A percentile compares a stretch with the other conserved stretches of the same genome.
phyloP scores from a whole-genome alignment of 257 asterid genomes.

The Salvia miltiorrhiza region DNA sequence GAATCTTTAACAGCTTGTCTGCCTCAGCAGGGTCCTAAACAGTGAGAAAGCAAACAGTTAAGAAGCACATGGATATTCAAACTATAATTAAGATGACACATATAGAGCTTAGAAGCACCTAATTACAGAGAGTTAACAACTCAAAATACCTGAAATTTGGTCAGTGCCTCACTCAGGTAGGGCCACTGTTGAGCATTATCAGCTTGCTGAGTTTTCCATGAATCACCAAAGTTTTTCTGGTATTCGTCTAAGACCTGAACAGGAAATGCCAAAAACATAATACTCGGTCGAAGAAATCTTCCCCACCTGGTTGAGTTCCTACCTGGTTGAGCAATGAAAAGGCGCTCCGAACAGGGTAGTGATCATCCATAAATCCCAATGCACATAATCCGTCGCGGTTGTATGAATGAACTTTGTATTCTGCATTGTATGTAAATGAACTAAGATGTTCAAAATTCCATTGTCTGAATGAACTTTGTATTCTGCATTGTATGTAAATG shows the following conservation, averaged over 20 bases:
- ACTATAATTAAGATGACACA: neutral
- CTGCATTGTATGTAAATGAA: slow-evolving; percentile 31
- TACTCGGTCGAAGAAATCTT: neutral
- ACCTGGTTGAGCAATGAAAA: slow-evolving; percentile 93
- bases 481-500: too few relatives aligned
- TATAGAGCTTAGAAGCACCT: neutral
- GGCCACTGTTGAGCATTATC: slow-evolving; percentile 81
- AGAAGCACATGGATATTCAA: neutral
- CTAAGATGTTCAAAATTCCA: neutral
- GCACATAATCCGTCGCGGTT: slow-evolving; percentile 78
- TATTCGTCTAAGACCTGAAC: slow-evolving; percentile 80
- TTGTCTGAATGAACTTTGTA: too few relatives aligned
- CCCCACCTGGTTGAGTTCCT: neutral
- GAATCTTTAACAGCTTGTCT: slow-evolving; percentile 83
- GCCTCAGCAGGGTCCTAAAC: slow-evolving; percentile 97
- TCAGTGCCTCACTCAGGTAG: slow-evolving; percentile 64
- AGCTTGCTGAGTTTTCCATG: slow-evolving; percentile 68
- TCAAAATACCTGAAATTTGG: slow-evolving; percentile 65
- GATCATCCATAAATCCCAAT: slow-evolving; percentile 88
- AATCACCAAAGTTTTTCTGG: slow-evolving; percentile 72
- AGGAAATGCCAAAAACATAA: neutral
- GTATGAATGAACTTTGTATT: slow-evolving; percentile 86
- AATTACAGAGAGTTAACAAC: too few relatives aligned
- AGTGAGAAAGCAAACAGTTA: neutral
- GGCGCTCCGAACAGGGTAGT: slow-evolving; percentile 90